These are phyloP conservation scores for Beverwykella pulmonaria DNA, from an alignment of 495 filamentous ascomycete genomes.

Conservation along the genomic window DNA sequence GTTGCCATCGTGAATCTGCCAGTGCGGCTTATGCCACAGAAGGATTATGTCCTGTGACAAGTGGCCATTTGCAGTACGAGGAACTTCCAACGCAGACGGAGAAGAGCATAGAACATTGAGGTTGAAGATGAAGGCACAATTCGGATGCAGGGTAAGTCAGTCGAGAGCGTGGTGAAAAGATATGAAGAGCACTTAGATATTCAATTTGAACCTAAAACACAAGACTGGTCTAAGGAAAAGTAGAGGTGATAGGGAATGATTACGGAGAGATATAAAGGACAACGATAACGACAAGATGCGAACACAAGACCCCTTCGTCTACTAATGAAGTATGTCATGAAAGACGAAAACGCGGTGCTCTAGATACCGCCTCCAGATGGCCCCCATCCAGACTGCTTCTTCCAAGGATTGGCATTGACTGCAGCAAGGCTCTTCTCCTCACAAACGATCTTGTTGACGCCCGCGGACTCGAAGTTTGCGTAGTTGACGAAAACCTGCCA, in stretches of 20 bases:
- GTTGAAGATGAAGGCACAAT: no score
- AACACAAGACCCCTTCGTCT: constrained; percentile 4
- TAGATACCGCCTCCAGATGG: background rate
- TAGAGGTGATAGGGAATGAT: constrained; percentile 5
- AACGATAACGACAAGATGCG: background rate
- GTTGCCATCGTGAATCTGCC: no score
- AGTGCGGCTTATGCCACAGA: no score
- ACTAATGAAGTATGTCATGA: background rate
- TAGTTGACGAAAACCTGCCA: constrained; percentile 22
- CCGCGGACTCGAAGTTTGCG: constrained; percentile 9
- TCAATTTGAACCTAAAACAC: constrained; percentile 27
- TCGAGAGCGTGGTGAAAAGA: background rate
- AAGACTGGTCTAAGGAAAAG: constrained; percentile 5
- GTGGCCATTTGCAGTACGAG: no score
- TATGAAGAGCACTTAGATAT: constrained; percentile 2
- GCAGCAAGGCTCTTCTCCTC: constrained; percentile 15
- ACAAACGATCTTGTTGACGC: background rate
- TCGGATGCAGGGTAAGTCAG: no score
- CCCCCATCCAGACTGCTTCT: constrained; percentile 1
- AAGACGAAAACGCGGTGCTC: background rate
- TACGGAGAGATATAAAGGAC: constrained; percentile 8
- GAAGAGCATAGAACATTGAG: no score
- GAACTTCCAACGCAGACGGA: no score
- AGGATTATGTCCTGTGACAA: no score
- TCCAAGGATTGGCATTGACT: constrained; percentile 26